Base-by-base conservation (phyloP, 2,329 filamentous ascomycete genomes). In the Apiospora koreana region DNA sequence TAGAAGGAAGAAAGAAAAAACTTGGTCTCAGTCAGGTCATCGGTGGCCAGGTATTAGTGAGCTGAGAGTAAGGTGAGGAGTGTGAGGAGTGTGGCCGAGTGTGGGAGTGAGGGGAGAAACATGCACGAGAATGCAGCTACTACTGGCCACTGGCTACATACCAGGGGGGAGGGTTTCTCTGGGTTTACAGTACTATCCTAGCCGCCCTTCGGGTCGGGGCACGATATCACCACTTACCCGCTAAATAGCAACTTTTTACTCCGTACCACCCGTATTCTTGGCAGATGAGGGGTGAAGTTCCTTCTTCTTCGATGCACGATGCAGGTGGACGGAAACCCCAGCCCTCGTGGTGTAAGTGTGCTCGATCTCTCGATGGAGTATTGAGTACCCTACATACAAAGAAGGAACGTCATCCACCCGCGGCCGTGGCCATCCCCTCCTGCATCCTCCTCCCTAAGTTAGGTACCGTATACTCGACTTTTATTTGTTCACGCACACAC, bases 331-430 rank as follows among this genome's bases (percentile, higher is more conserved):
- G 21, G 23, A 54, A 62, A 62, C 18, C 54, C 54, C 54, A 62
- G 54, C 54, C 54, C 54, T 62, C 54, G 31, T 9, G 18, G 50
- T 31, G 35, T 35, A 35, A 35, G 41, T 43, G 41, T 16, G 41
- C 41, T 43, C 41, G 41, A 43, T 43, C 41, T 43, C 41, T 43
- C 41, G 41, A 43, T 43, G 41, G 41, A 12, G 41, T 16, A 43
- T 62, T 31, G 54, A 38, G 31, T 62, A 62, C 48, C 46, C 23
- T 50, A 28, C 25, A 25, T 58, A 58, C 54, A 62, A 62, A 38
- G 31, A 62, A 62, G 54, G 54, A 62, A 62, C 54, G 54, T 62
- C 54, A 62, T 62, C 54, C 54, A 62, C 50, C 50, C 18, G 25
- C 18, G 28, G 45, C 45, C 48, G 41, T 41, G 23, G 48, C 48